These are phyloP conservation scores for Rhododendron mucronatum DNA, from an alignment of 148 eudicot species.

Conservation along the genomic window DNA sequence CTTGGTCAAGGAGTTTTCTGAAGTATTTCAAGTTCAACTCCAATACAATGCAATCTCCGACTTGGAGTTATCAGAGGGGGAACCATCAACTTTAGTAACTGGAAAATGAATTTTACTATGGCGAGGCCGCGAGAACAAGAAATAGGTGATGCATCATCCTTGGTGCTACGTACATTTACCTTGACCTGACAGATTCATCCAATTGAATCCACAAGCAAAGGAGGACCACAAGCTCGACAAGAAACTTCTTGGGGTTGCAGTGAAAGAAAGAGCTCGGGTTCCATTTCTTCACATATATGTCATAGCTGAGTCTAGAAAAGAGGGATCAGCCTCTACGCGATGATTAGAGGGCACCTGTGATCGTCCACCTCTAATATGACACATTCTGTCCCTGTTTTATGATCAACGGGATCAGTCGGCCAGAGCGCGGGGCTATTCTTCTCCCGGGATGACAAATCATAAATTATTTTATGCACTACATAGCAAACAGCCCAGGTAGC, in stretches of 20 bases:
- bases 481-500: too few relatives aligned
- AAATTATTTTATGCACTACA: too few relatives aligned
- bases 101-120: neutral
- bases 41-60: slow-evolving; percentile 16
- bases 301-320: neutral
- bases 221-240: neutral
- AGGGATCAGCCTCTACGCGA: neutral
- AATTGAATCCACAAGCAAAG: neutral
- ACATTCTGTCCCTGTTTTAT: too few relatives aligned
- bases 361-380: neutral
- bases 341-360: neutral
- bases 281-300: neutral
- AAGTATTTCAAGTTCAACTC: slow-evolving; percentile 69
- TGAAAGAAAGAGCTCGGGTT: neutral
- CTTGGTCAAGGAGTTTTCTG: slow-evolving; percentile 53
- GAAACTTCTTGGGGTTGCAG: neutral
- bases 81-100: neutral
- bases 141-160: neutral
- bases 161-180: neutral
- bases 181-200: neutral
- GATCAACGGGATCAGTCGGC: neutral
- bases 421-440: too few relatives aligned
- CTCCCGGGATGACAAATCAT: too few relatives aligned
- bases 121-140: neutral
- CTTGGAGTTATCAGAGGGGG: neutral